Evolutionary conservation across 371 early-diverging fungal species (phyloP), one percentile per base, ranked within the genome.

Genomic region (Mortierella sp.): DNA sequence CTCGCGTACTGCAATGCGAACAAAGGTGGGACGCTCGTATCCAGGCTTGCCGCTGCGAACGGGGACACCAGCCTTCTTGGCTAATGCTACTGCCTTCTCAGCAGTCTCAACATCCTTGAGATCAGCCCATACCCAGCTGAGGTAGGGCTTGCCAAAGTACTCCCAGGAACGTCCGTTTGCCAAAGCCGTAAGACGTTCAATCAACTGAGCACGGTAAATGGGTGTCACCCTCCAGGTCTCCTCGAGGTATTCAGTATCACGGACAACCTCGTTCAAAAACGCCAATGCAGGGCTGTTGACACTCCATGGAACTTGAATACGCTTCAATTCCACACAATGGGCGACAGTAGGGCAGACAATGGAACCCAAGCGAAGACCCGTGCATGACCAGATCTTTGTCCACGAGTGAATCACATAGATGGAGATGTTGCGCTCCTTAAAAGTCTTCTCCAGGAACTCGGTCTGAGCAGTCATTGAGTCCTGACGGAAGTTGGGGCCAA

Each of bases 341-440:
- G 82, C 83, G 6, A 74, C 86, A 0, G 94, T 95, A 13, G 96
- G 95, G 75, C 95, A 93, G 45, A 96, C 91, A 16, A 96, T 90
- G 0, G 95, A 95, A 24, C 96, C 96, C n/a, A 95, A 84, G 52
- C 96, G 93, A 38, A 96, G 86, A 19, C 96, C 96, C 1, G 96
- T 94, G 85, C 96, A 96, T 38, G 93, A 94, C 96, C 96, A 96
- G 59, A 96, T 88, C 85, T 96, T 96, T 64, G 96, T 96, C 96
- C 96, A 96, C 22, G 94, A 94, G 83, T 96, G 96, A 84, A 96
- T 94, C 22, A 96, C 88, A 75, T 93, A 94, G 60, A 95, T 87
- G 19, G 93, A 89, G 5, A 95, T 89, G n/a, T 88, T 83, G 52
- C 87, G 87, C n/a, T 86, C 77, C 60, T 76, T 66, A 81, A 86